Conservation (phyloP, 306 rosid species). For the Begonia loranthoides region DNA sequence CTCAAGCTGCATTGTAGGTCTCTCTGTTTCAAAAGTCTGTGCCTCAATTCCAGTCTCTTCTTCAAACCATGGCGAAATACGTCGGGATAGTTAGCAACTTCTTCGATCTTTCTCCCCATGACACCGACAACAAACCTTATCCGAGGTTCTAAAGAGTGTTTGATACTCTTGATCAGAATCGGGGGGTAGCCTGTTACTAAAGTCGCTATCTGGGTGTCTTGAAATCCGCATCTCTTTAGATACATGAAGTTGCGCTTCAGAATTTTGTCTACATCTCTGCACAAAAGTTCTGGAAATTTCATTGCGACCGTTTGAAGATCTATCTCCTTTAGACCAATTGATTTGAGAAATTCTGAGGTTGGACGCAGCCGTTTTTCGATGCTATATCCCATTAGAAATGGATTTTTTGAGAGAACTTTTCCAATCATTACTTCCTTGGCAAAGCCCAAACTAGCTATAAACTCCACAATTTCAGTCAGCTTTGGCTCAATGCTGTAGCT, state of each 20-base stretch:
- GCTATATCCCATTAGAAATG: slow-evolving; percentile 83
- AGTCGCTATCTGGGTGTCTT: slow-evolving; percentile 43
- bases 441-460: slow-evolving; percentile 59
- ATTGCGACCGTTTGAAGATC: slow-evolving; percentile 53
- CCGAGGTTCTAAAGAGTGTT: slow-evolving; percentile 63
- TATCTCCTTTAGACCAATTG: slow-evolving; percentile 41
- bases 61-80: slow-evolving; percentile 82
- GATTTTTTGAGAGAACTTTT: slow-evolving; percentile 60
- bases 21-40: slow-evolving; percentile 44
- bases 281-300: slow-evolving; percentile 65
- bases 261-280: slow-evolving; percentile 66
- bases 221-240: slow-evolving; percentile 50
- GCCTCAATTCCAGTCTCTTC: slow-evolving; percentile 51
- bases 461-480: slow-evolving; percentile 53
- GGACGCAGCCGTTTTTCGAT: slow-evolving; percentile 61
- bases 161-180: slow-evolving; percentile 67
- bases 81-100: slow-evolving; percentile 55
- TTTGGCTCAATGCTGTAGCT: slow-evolving; percentile 81
- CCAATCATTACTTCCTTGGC: slow-evolving; percentile 64
- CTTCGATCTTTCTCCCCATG: slow-evolving; percentile 69
- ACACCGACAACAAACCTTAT: slow-evolving; percentile 58
- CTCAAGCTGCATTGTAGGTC: slow-evolving; percentile 48
- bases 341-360: slow-evolving; percentile 48
- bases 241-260: slow-evolving; percentile 48
- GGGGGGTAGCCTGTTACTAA: slow-evolving; percentile 85